Evolutionary conservation across 441 rosid species (phyloP), one percentile per base, ranked within the genome.

Genomic region (Populus hybrid): DNA sequence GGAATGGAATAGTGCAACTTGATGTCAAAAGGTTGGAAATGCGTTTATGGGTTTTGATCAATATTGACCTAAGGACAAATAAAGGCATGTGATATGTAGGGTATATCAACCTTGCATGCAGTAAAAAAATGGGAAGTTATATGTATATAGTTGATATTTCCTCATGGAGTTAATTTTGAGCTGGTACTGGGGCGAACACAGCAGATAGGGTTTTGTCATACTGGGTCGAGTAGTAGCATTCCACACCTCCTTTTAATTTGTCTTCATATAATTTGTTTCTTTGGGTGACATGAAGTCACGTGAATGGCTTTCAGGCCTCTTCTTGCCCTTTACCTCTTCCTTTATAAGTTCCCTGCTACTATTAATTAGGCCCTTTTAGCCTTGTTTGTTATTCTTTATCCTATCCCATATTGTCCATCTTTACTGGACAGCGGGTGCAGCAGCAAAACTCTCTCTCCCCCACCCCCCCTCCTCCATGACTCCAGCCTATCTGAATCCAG

Each of bases 241-340:
- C 90, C 69, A 70, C 81, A 79, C 88, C 81, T 77, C 88, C 84
- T 81, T 80, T 84, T 38, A 53, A 4, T 78, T 84, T 87, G 88
- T 86, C 90, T 83, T 82, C 67, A 81, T 77, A 72, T 50, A 46
- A 38, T 67, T 59, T 82, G 85, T 82, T 82, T 83, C 79, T 79
- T 76, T 81, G 87, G 87, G 84, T 64, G 81, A 84, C 83, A 79
- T 73, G 82, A 76, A 77, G 80, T 87, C 92, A 86, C 90, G 92
- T 82, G 92, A 88, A 84, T 78, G 83, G 67, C 81, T 83, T 81
- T 70, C 81, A 74, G 71, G 82, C 86, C 85, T 76, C 83, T 82
- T 50, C 53, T 53, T 71, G 34, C 69, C 50, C 71, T 57, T 40
- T 30, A 28, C 8, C 78, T 38, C 12, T 46, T 19, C 59, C 72